Percentiles rank a stretch among this genome's conserved stretches.
phyloP scores from a whole-genome alignment of 129 eudicot genomes.

The Pittosporum tobira region DNA sequence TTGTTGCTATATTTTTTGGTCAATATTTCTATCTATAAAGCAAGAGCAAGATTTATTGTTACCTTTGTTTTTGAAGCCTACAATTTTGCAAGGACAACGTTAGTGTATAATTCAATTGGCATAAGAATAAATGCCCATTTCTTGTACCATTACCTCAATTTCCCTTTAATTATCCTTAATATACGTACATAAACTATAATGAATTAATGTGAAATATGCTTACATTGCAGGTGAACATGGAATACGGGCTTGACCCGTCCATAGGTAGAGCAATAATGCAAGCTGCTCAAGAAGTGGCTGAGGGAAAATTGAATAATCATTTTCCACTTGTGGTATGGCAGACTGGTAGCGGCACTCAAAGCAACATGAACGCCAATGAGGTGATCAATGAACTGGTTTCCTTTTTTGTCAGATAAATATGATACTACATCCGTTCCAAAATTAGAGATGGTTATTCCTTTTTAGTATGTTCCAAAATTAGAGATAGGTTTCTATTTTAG shows the following conservation, averaged over 20 bases:
- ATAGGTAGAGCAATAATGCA: constrained; percentile 98
- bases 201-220: constrained; percentile 3
- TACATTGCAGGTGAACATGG: constrained; percentile 73
- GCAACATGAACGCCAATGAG: constrained; percentile 99
- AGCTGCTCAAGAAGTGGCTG: constrained; percentile 98
- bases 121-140: background rate
- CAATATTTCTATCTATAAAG: no score
- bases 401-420: background rate
- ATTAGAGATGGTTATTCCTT: no score
- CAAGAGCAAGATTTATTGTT: no score
- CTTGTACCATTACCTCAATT: no score
- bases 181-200: no score
- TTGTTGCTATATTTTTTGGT: background rate
- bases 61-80: no score
- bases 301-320: constrained; percentile 87
- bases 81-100: background rate
- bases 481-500: no score
- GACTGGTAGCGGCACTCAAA: constrained; percentile 98
- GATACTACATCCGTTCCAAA: no score
- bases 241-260: constrained; percentile 91
- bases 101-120: no score
- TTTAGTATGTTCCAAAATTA: no score
- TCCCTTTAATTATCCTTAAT: no score
- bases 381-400: constrained; percentile 21
- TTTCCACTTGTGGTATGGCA: constrained; percentile 97